Base-by-base conservation (phyloP, 116 monocot species). In the Papilionanthe hybrid region DNA sequence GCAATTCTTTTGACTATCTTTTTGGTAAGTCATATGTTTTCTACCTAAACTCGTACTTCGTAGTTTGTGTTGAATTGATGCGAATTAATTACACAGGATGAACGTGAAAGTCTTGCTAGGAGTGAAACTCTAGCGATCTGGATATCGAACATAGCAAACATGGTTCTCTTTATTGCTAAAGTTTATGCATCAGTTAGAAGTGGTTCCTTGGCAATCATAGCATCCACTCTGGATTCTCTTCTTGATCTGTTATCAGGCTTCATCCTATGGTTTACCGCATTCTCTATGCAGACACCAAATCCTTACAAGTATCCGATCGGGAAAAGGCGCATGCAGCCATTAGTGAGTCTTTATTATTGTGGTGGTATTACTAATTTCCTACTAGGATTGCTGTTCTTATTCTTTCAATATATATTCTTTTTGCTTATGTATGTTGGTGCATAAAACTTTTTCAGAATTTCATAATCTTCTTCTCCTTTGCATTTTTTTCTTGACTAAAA, bases 171-270 rank as follows among this genome's bases (percentile, higher is more conserved):
- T 88, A 83, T 85, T 78, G 94, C 98, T 71, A 98, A 98, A 87
- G 93, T 93, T 42, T 98, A 98, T 91, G 94, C 92, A 80, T 97
- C 96, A 41, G 42, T 92, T 37, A 91, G 88, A 85, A 96, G 96
- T 81, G 90, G 92, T n/a, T 96, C 96, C 0, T 76, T 96, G 78
- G 93, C 94, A 41, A 93, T 97, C 78, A 89, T 97, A 66, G 96
- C 96, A 29, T 97, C 96, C 20, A 94, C 96, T 42, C 76, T 97
- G 83, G 96, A 97, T 85, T 97, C 96, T 80, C 89, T 97, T 10
- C 94, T 97, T 82, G 96, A 97, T 91, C 79, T 97, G 79, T 80
- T 97, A 76, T 97, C 96, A 18, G 96, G 96, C 45, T 92, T 97
- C 65, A 97, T 94, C 79, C 80, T 97, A 72, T 97, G 96, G 96